Base-by-base conservation (phyloP, 1,139 yeast genomes). In the Pichia sp. region DNA sequence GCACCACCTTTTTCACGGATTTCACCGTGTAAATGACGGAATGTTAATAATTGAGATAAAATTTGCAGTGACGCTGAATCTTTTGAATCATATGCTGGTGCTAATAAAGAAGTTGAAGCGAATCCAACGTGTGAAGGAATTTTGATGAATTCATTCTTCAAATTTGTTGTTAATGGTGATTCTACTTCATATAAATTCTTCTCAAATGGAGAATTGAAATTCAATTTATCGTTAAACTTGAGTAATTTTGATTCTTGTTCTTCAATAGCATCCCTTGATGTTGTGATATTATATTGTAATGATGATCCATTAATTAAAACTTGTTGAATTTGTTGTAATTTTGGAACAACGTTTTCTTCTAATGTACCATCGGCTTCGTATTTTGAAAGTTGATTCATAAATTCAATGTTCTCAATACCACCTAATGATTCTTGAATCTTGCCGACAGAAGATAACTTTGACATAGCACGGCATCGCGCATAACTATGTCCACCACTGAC, bases 1-100 rank as follows among this genome's bases (percentile, higher is more conserved):
- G 98, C 98, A 47, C 98, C 98, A 53, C 96, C 96, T 59, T 92
- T 81, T 64, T 92, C 98, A 57, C 98, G 79, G 40, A 92, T 82
- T 53, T 89, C 96, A 13, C 88, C 79, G 64, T 92, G 98, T 44
- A 94, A 71, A 57, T 86, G 80, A 62, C 86, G 85, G 67, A 84
- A 90, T 0, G 96, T 82, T 56, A 90, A 68, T 48, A 92, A 66
- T 59, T 85, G 94, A 1, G 97, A 76, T 46, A 92, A 71, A 0
- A 92, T 79, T 64, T 88, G 96, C 44, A 92, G 73, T 1, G 89
- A 73, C 0, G 97, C 96, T 39, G 96, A 90, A 55, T 90, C 97
- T 46, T 72, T 69, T 47, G 81, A 76, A 4, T 73, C 67, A 61
- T 87, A 89, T 3, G 80, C 73, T 3, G 86, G 80, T 37, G 96